Conservation (phyloP, 1,139 yeast species). For the Debaryomycetaceae sp. region DNA sequence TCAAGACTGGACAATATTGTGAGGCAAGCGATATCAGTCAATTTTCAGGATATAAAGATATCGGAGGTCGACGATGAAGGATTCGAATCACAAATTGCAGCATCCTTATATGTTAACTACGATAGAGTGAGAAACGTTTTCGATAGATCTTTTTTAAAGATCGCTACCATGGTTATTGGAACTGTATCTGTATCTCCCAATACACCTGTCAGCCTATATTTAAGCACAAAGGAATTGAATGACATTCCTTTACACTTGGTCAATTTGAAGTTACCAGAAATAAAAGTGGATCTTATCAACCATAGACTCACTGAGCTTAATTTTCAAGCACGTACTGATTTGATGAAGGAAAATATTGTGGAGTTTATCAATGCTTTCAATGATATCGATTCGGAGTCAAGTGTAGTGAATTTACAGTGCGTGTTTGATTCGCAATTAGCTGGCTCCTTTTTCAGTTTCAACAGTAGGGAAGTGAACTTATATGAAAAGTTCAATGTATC, state of each 20-base stretch:
- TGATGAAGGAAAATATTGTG: constrained; percentile 18
- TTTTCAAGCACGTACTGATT: constrained; percentile 19
- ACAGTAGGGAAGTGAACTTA: constrained; percentile 15
- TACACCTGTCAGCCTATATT: constrained; percentile 19
- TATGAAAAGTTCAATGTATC: constrained; percentile 12
- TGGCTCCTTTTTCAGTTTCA: constrained; percentile 13
- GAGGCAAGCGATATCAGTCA: constrained; percentile 16
- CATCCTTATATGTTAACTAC: constrained; percentile 23
- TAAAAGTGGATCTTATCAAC: constrained; percentile 19
- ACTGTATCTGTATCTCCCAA: constrained; percentile 19
- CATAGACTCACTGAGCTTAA: constrained; percentile 22
- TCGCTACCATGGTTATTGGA: constrained; percentile 21
- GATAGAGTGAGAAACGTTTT: constrained; percentile 16
- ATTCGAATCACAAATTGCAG: constrained; percentile 20
- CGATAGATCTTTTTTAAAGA: constrained; percentile 17
- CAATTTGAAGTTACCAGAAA: constrained; percentile 23
- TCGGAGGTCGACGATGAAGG: constrained; percentile 22
- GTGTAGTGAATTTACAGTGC: constrained; percentile 18
- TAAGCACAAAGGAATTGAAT: constrained; percentile 15
- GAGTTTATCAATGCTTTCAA: constrained; percentile 16
- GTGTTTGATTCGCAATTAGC: constrained; percentile 13
- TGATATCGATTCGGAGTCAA: constrained; percentile 10
- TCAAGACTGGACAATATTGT: constrained; percentile 13
- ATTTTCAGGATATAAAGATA: constrained; percentile 16
- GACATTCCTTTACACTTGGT: constrained; percentile 19